A percentile compares a stretch with the other conserved stretches of the same genome.
These are phyloP conservation scores for Fusarium temperatum DNA, from an alignment of 2,329 filamentous ascomycete species.

Conservation along the genomic window DNA sequence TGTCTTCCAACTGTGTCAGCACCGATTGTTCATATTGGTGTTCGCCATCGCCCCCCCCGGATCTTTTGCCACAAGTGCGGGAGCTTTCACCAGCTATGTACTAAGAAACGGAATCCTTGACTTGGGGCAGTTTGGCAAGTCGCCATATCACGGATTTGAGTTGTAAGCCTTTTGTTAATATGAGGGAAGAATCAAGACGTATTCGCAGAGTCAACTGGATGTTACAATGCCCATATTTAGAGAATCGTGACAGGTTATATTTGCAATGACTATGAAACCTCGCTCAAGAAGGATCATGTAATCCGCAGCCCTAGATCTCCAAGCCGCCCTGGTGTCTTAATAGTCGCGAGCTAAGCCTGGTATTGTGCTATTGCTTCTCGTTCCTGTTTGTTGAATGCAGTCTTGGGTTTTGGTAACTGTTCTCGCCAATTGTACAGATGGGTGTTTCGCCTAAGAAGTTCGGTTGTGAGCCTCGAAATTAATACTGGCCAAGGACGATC, in stretches of 20 bases:
- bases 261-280: not conserved
- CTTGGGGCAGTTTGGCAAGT: not conserved
- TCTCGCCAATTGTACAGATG: not conserved
- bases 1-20: not conserved
- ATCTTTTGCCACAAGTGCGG: not conserved
- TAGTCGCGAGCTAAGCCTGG: not conserved
- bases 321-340: not conserved
- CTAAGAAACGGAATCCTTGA: not conserved
- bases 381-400: not conserved
- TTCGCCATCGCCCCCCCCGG: not conserved
- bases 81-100: not conserved
- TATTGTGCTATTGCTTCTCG: not conserved
- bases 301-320: not conserved
- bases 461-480: not conserved
- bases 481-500: not conserved
- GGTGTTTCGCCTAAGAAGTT: not conserved
- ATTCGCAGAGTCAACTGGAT: not conserved
- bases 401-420: not conserved
- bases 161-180: not conserved
- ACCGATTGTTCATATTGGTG: not conserved
- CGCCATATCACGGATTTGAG: not conserved
- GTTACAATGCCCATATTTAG: not conserved
- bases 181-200: not conserved
- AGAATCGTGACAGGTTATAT: not conserved
- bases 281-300: not conserved